Base-by-base conservation (phyloP, 2,329 filamentous ascomycete genomes). In the Alternaria longipes region DNA sequence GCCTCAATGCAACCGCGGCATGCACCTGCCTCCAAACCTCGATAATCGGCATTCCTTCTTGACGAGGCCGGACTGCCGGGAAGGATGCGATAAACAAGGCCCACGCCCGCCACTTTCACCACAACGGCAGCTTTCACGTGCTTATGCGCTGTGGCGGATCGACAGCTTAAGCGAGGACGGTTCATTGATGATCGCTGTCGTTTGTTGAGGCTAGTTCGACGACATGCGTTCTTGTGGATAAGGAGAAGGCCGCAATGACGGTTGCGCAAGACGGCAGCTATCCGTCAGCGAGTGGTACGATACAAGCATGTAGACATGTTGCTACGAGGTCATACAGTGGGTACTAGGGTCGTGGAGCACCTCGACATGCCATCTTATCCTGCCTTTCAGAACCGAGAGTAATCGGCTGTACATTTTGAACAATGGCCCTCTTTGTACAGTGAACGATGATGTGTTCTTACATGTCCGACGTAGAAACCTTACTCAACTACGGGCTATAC, bases 121-220 rank as follows among this genome's bases (percentile, higher is more conserved):
- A 59, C 49, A 42, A 53, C 54, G 30, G 42, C 41, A 44, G 45
- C 53, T 67, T 67, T 67, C 63, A 67, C 63, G 63, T 65, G 63
- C 46, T 45, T 42, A 65, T 65, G 65, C 65, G 54, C 36, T 36
- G 49, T 56, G 57, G 60, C 55, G 57, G 60, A 60, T 60, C 38
- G 50, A 54, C 40, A 20, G 53, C 42, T 26, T 67, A 63, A 56
- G 65, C 65, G 63, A 63, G 32, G 26, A 47, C 49, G 46, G 47
- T 60, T 55, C 52, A 59, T 64, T 49, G 49, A 52, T 60, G 53
- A 61, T 57, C 54, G 51, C 22, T 54, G 44, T 41, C 34, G 45
- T 56, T 60, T 64, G 62, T 66, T 65, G 62, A 65, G 64, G 54
- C 62, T 61, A 63, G 60, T 61, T 65, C 46, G 41, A 60, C 60